phyloP scores from a whole-genome alignment of 1,139 yeast genomes.

The Candida anutae region DNA sequence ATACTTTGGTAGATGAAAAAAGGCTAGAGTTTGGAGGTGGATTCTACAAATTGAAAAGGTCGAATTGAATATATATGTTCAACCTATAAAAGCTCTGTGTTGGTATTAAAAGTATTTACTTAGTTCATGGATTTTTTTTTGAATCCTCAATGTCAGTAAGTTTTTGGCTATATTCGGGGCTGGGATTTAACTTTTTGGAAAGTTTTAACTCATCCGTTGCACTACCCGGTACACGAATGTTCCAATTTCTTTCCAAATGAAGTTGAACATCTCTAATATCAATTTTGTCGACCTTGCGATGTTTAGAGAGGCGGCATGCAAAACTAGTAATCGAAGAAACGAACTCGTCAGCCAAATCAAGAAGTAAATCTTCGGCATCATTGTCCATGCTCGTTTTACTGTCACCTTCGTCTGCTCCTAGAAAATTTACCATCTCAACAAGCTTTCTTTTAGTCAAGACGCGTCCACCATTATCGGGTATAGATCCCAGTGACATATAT shows the following conservation, averaged over 20 bases:
- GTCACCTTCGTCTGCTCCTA: slow-evolving; percentile 80
- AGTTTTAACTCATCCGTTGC: slow-evolving; percentile 84
- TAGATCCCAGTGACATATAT: slow-evolving; percentile 23
- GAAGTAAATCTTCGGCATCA: slow-evolving; percentile 83
- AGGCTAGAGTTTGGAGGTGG: slow-evolving; percentile 11
- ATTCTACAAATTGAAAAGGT: slow-evolving; percentile 8
- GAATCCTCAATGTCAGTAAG: slow-evolving; percentile 5
- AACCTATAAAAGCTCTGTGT: too few species aligned
- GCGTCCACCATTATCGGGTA: slow-evolving; percentile 57
- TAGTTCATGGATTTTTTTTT: slow-evolving; percentile 1
- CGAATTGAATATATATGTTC: too few species aligned
- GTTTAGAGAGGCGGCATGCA: slow-evolving; percentile 92
- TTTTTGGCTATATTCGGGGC: slow-evolving; percentile 43
- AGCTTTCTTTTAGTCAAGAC: slow-evolving; percentile 85
- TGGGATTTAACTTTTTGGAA: slow-evolving; percentile 75
- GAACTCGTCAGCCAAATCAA: slow-evolving; percentile 94
- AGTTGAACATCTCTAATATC: slow-evolving; percentile 87
- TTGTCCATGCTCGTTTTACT: slow-evolving; percentile 90
- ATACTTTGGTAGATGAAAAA: slow-evolving; percentile 11
- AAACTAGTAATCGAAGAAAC: slow-evolving; percentile 84
- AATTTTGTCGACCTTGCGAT: slow-evolving; percentile 76
- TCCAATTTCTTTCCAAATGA: slow-evolving; percentile 93
- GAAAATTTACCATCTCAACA: slow-evolving; percentile 73
- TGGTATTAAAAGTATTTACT: too few species aligned
- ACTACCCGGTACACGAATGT: slow-evolving; percentile 87